Evolutionary conservation across 257 asterid genomes (phyloP), one percentile per base, ranked within the genome.

Genomic region (Agastache rugosa): DNA sequence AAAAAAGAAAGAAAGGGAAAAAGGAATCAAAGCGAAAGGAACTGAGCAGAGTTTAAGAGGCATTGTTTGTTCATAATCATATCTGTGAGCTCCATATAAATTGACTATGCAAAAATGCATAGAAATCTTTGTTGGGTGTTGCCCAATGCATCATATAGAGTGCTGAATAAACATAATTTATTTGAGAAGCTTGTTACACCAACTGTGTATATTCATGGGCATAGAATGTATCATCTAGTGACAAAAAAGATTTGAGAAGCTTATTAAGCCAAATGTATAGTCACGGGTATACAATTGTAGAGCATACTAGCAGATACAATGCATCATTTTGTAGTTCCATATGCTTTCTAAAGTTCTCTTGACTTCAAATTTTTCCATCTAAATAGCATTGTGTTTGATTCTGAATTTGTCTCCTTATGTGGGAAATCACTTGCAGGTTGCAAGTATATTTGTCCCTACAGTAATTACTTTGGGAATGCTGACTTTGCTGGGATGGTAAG

Each of bases 401-500:
- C 51, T 63, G 55, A 56, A 54, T 23, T 44, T 31, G 17, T 63
- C 58, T 65, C 61, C 80, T 83, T 44, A 77, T 83, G 47, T 44
- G 78, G 50, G 17, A 67, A 71, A 61, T 71, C 19, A 31, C 70
- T 65, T 79, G 77, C 87, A 95, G 99, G 69, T 95, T 63, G 98
- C 99, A 59, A 92, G 99, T 84, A 85, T 92, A 76, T 95, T 95
- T 79, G 97, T 95, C 67, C 99, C 99, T 39, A 42, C 81, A 37
- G 99, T 95, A 47, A 84, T 95, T 31, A 71, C 86, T 69, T 35
- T 93, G 87, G 88, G 93, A 75, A 56, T 92, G 34, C 51, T 95
- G 76, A 95, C 99, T 73, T 86, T 95, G 22, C 81, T 92, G 62
- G 96, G 90, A 80, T 95, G 99, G 99, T 94, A 84, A 84, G 98